Evolutionary conservation across 257 asterid genomes (phyloP).

Genomic region (Ilex aquifolium): DNA sequence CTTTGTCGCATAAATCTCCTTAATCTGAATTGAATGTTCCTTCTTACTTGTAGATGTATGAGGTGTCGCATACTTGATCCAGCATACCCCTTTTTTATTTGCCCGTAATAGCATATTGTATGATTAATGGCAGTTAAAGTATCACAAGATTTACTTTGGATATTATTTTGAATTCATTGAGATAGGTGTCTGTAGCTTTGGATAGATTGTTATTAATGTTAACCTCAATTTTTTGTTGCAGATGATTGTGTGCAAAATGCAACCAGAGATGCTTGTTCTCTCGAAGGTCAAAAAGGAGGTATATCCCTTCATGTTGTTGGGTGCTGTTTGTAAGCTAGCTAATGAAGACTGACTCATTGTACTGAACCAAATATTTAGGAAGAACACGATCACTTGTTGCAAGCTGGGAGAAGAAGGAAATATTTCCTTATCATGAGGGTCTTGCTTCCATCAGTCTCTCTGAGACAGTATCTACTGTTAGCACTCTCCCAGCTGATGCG

Average conservation of each 20-base stretch:
- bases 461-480: slow-evolving; percentile 37
- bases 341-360: slow-evolving; percentile 10
- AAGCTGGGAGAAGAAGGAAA: slow-evolving; percentile 72
- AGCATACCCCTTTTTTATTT: too few relatives aligned
- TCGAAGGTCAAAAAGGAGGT: slow-evolving; percentile 70
- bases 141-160: too few relatives aligned
- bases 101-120: too few relatives aligned
- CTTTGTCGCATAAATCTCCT: too few relatives aligned
- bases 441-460: slow-evolving; percentile 45
- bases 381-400: slow-evolving; percentile 41
- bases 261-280: slow-evolving; percentile 43
- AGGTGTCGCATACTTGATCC: too few relatives aligned
- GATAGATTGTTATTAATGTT: slow-evolving; percentile 7
- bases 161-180: too few relatives aligned
- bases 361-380: slow-evolving; percentile 34
- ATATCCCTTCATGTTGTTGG: slow-evolving; percentile 9
- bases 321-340: slow-evolving; percentile 6
- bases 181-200: background rate
- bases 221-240: slow-evolving; percentile 16
- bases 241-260: slow-evolving; percentile 49
- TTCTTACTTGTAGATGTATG: too few relatives aligned
- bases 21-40: too few relatives aligned
- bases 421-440: slow-evolving; percentile 43
- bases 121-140: too few relatives aligned
- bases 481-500: slow-evolving; percentile 22